Base-by-base conservation (phyloP, 306 rosid genomes). In the Delonix regia region DNA sequence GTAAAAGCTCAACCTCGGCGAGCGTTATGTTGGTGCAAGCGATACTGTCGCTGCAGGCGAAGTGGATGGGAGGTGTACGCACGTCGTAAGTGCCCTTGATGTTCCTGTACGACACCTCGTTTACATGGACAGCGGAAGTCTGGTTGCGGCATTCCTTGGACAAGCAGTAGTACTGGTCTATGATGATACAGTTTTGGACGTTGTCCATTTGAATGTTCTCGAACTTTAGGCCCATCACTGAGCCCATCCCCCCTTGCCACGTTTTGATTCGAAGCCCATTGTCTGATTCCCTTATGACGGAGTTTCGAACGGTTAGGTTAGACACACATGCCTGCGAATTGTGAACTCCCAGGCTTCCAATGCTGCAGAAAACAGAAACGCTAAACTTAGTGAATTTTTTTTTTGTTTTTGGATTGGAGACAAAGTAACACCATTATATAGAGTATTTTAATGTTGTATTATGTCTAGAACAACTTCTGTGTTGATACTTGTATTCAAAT, bases 241-340 rank as follows among this genome's bases (percentile, higher is more conserved):
- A 83, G 4, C 99, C 98, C 76, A 84, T 82, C 56, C 99, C 98
- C 2, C 99, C 99, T 89, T 96, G 99, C 99, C 99, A 96, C 73
- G 99, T 96, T 86, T 96, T 96, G 81, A 96, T 93, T 52, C 99
- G 88, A 0, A 93, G 44, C 5, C 99, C 99, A 19, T 96, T 96
- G 86, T 96, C 97, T 3, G 99, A 96, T 72, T 93, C 92, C 51
- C 77, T 85, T 25, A 96, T 91, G 48, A 89, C 52, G 0, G 86
- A 80, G 65, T 93, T 84, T 0, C 87, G 82, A 1, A 96, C 98
- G 0, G 98, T 91, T 75, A 93, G 78, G 89, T 96, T 93, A 0
- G 97, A 81, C 13, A 96, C 99, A 45, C 99, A 96, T 73, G 99
- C 99, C 71, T 87, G 92, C 0, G 98, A 86, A 71, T 96, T 93